Evolutionary conservation across 345 rosid species (phyloP), one percentile per base, ranked within the genome.

Genomic region (Moricandia moricandioides): DNA sequence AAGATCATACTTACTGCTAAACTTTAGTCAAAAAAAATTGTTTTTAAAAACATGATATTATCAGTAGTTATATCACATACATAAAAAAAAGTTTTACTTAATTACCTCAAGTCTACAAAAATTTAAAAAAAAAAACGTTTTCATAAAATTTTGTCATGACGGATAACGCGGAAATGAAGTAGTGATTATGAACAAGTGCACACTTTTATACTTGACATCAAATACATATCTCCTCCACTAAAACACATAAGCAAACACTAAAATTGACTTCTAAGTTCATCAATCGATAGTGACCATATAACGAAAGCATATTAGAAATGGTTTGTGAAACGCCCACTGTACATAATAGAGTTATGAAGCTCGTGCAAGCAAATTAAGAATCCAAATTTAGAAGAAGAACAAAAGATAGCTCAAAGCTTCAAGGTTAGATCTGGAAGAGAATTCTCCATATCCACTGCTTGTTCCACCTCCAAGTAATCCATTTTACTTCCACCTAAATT

Each of bases 391-490:
- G 7, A 35, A 21, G 24, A 21, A 51, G 62, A 76, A 64, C n/a
- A 49, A 58, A 30, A 59, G 47, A 64, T 13, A 74, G 68, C 64
- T 82, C 60, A 89, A 67, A 87, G 95, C 82, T 88, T 89, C 74
- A 89, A 73, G 69, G 89, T 82, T 55, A 89, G 83, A 70, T 89
- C 92, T 14, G 92, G 95, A 35, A 64, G 68, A 39, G 90, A 84
- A 69, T 72, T 73, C 33, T 72, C 88, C 66, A 81, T 70, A 56
- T 83, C 71, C 65, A 78, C 54, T 3, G 78, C 33, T 65, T 83
- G 82, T 56, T 76, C 71, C 54, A 67, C 78, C 34, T 77, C 83
- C 61, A 78, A 52, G 71, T 74, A 84, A 74, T 76, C 81, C 81
- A 79, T 55, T 57, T 78, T 73, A 16, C 62, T 63, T 68, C 67